Evolutionary conservation across 108 stramenopile species (phyloP).

Genomic region (Skeletonema costatum): DNA sequence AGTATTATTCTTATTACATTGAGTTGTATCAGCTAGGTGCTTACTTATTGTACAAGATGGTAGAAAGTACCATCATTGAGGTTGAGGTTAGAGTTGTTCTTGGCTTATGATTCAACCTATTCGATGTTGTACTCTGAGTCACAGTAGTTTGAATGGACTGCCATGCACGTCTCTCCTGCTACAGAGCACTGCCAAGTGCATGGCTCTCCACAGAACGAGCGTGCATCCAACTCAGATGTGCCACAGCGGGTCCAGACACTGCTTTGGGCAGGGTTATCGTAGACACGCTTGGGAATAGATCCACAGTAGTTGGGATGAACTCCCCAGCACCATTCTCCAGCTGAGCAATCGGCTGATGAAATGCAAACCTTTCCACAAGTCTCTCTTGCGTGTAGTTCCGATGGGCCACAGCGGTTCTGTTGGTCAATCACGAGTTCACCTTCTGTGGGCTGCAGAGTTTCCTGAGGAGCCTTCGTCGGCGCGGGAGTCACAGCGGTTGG

Average conservation of each 20-base stretch:
- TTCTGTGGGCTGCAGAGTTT: neutral
- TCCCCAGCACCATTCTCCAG: constrained; percentile 11
- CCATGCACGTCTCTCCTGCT: neutral
- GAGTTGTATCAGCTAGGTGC: too few species aligned
- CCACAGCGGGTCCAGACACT: constrained; percentile 10
- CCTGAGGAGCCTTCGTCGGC: neutral
- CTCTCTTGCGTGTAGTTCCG: constrained; percentile 15
- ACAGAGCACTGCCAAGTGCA: neutral
- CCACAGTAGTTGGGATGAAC: constrained; percentile 22
- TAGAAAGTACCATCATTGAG: too few species aligned
- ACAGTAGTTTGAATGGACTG: neutral
- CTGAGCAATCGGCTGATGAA: neutral
- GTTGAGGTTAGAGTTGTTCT: too few species aligned
- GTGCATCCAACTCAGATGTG: constrained; percentile 3
- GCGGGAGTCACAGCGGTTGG: neutral
- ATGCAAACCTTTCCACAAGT: constrained; percentile 2
- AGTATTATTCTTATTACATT: neutral
- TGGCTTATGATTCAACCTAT: neutral
- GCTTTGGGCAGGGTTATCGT: constrained; percentile 2
- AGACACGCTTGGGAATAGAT: constrained; percentile 10
- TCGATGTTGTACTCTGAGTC: neutral
- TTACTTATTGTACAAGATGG: too few species aligned
- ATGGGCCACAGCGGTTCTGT: constrained; percentile 13
- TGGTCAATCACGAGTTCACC: neutral
- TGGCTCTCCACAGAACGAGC: neutral